Conservation (phyloP, 2,329 filamentous ascomycete genomes). For the Cytospora piceicola region DNA sequence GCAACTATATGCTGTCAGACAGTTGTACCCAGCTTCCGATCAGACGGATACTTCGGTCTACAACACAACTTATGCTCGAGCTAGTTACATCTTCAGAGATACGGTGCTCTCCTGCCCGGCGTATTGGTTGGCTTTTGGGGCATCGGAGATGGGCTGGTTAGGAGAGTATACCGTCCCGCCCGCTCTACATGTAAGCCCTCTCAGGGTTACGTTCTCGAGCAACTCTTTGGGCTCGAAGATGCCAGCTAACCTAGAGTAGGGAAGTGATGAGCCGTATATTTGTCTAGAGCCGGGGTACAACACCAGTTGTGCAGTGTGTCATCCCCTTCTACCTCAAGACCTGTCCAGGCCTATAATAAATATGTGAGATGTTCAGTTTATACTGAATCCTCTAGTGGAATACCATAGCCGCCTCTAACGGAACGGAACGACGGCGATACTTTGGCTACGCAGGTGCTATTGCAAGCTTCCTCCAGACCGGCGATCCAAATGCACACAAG, state of each 20-base stretch:
- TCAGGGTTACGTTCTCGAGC: too few species aligned
- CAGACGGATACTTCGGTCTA: neutral
- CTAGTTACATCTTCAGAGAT: constrained; percentile 11
- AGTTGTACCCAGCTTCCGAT: constrained; percentile 2
- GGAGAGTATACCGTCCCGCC: constrained; percentile 3
- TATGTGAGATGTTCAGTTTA: neutral
- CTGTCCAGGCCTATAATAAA: neutral
- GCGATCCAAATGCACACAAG: constrained; percentile 11
- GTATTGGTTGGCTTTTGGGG: constrained; percentile 8
- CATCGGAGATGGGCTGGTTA: neutral
- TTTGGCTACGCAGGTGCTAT: constrained; percentile 11
- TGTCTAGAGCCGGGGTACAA: constrained; percentile 15
- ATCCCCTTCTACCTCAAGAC: neutral
- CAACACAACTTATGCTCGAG: constrained; percentile 9
- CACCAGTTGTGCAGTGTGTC: constrained; percentile 2
- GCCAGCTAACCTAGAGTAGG: neutral
- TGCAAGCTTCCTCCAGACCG: constrained; percentile 6
- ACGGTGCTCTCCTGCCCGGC: constrained; percentile 10
- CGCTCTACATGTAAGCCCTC: constrained; percentile 2
- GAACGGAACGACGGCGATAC: neutral
- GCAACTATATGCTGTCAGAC: neutral
- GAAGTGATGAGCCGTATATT: constrained; percentile 18
- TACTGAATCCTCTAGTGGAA: constrained; percentile 1
- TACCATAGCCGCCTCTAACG: neutral
- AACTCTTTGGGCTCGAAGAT: too few species aligned